Evolutionary conservation across 768 basidiomycete species (phyloP).

Genomic region (Auriculariales sp.): DNA sequence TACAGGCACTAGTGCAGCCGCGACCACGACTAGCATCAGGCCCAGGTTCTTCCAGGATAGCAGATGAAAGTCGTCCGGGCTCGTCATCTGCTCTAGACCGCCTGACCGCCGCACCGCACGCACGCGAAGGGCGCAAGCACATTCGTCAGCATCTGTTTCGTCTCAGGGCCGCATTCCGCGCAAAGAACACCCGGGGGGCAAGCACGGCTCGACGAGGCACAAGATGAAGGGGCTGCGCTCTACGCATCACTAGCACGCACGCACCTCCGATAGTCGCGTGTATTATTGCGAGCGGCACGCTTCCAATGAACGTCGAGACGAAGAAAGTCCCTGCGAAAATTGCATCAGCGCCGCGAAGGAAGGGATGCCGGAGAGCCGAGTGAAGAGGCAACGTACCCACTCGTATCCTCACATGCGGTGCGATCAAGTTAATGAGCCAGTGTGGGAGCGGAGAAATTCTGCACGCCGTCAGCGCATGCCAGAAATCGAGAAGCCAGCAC

Average conservation of each 20-base stretch:
- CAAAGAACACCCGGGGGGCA: too few species aligned
- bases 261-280: conserved; percentile 83
- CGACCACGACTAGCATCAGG: conserved; percentile 66
- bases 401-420: conserved; percentile 83
- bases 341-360: not conserved
- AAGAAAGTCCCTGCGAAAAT: conserved; percentile 53
- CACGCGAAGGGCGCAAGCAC: too few species aligned
- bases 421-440: conserved; percentile 89
- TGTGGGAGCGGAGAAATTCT: conserved; percentile 90
- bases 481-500: not conserved
- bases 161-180: too few species aligned
- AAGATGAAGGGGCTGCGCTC: too few species aligned
- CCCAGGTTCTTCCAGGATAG: conserved; percentile 87
- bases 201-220: too few species aligned
- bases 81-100: conserved; percentile 90
- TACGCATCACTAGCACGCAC: not conserved
- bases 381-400: conserved; percentile 20
- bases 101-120: too few species aligned
- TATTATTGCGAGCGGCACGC: conserved; percentile 83
- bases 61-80: conserved; percentile 82
- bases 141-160: too few species aligned
- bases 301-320: conserved; percentile 79
- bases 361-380: not conserved
- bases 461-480: not conserved
- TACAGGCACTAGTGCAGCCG: conserved; percentile 89